Base-by-base conservation (phyloP, 2,329 filamentous ascomycete genomes). In the Clonostachys solani region DNA sequence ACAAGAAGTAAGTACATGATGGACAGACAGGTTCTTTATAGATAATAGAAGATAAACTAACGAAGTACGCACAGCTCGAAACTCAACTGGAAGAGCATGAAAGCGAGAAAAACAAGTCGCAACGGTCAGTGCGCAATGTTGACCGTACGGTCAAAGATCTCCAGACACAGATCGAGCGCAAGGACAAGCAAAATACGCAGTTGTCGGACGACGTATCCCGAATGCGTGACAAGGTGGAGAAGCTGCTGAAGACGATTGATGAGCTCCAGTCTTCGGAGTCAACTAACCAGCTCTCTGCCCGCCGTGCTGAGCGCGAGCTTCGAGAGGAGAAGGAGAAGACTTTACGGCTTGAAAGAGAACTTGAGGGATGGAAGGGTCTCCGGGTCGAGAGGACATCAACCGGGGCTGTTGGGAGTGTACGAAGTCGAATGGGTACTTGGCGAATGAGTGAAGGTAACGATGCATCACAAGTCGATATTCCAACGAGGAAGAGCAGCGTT, bases 141-240 rank as follows among this genome's bases (percentile, higher is more conserved):
- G 94, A 97, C 70, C 90, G 92, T 51, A 89, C 85, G 2, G 91
- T 97, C 60, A 94, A 94, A 67, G 94, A 97, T 66, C 80, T 97
- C 19, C 89, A 96, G 67, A 78, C 83, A 19, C 92, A 97, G 66
- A 87, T 99, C 55, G 91, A 96, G 43, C 89, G 94, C 56, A 89
- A 91, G 57, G 92, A 97, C 54, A 96, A 95, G 71, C 83, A 89
- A 57, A 90, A 92, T 58, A 62, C 75, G 6, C 86, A 94, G 60
- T 76, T 96, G 16, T 79, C 84, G 47, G 92, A 96, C 46, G 94
- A 97, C 59, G 80, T 96, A 48, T 75, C 77, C 55, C 88, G 92
- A 53, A 84, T 90, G 60, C 88, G 92, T 51, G 92, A 97, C 69
- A 95, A 94, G 74, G 82, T 91, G 51, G 89, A 94, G 54, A 90